phyloP scores from a whole-genome alignment of 441 rosid species.

The Adansonia madagascariensis region DNA sequence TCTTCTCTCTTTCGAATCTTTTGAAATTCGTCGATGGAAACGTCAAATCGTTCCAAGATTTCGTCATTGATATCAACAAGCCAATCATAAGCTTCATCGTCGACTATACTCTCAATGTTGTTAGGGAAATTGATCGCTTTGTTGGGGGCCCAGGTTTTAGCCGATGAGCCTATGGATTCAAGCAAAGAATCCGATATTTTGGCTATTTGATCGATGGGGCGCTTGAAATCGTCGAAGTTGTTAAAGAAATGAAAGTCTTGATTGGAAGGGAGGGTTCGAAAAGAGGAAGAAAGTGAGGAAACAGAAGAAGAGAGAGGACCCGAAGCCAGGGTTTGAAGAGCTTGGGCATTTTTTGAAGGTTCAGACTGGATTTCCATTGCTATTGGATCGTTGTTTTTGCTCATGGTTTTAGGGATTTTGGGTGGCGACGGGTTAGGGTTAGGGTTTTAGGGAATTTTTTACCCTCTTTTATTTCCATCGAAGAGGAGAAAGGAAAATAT shows the following conservation, averaged over 20 bases:
- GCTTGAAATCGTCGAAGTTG: slow-evolving; percentile 78
- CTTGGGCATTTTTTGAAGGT: slow-evolving; percentile 31
- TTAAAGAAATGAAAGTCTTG: slow-evolving; percentile 79
- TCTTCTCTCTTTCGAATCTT: slow-evolving; percentile 47
- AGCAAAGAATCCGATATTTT: slow-evolving; percentile 57
- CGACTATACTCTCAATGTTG: slow-evolving; percentile 43
- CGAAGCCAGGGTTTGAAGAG: slow-evolving; percentile 39
- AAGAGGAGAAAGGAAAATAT: no score
- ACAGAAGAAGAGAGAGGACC: slow-evolving; percentile 54
- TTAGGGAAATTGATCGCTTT: slow-evolving; percentile 41
- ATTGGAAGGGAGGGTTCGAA: slow-evolving; percentile 61
- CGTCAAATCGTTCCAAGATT: slow-evolving; percentile 64
- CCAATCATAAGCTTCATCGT: slow-evolving; percentile 69
- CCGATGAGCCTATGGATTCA: slow-evolving; percentile 56
- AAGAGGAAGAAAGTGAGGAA: slow-evolving; percentile 62
- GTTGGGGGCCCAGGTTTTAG: slow-evolving; percentile 32
- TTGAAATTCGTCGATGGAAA: slow-evolving; percentile 58
- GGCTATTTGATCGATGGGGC: slow-evolving; percentile 53
- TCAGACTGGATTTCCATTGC: slow-evolving; percentile 29
- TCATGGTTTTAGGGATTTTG: slow-evolving; percentile 26
- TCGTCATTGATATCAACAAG: slow-evolving; percentile 69
- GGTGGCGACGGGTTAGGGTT: slow-evolving; percentile 10
- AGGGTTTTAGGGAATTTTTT: slow-evolving; percentile 28
- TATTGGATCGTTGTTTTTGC: slow-evolving; percentile 29
- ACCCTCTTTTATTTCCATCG: neutral